These are phyloP conservation scores for Exophiala sp. DNA, from an alignment of 2,329 filamentous ascomycete genomes.

Conservation along the genomic window DNA sequence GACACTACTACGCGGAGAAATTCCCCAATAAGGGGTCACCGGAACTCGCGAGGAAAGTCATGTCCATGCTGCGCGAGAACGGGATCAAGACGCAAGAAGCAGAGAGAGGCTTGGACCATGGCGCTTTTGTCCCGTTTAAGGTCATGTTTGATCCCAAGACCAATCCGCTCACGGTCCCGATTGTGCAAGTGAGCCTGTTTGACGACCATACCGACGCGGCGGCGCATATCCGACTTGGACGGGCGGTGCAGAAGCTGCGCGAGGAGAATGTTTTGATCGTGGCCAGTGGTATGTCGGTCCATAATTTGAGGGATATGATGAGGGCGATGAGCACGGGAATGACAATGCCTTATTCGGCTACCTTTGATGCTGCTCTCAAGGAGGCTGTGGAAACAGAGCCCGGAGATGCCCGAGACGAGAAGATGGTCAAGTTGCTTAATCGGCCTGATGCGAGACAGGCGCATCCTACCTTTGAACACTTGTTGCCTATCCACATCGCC, in stretches of 20 bases:
- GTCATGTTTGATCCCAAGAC: conserved; percentile 52
- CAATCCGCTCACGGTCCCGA: conserved; percentile 59
- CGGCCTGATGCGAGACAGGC: conserved; percentile 53
- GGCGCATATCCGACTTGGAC: conserved; percentile 62
- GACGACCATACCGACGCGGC: conserved; percentile 54
- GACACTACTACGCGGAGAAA: conserved; percentile 61
- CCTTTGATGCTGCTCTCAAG: conserved; percentile 63
- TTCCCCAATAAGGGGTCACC: conserved; percentile 60
- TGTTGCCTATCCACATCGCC: conserved; percentile 55
- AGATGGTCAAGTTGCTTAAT: conserved; percentile 44
- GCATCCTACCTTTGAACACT: conserved; percentile 59
- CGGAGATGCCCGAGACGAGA: conserved; percentile 38
- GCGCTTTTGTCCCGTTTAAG: conserved; percentile 66
- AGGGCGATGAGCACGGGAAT: conserved; percentile 34
- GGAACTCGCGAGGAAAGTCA: conserved; percentile 54
- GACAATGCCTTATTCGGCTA: conserved; percentile 53
- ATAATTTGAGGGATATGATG: conserved; percentile 57
- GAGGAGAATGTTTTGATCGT: conserved; percentile 64
- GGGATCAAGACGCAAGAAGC: conserved; percentile 57
- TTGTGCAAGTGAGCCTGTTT: conserved; percentile 69
- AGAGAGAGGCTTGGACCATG: conserved; percentile 65
- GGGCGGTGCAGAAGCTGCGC: conserved; percentile 59
- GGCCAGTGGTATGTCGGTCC: conserved; percentile 68
- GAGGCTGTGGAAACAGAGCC: conserved; percentile 52
- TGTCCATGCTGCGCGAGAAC: conserved; percentile 49